Base-by-base conservation (phyloP, 176 grass and related monocot genomes). In the Avena eriantha region DNA sequence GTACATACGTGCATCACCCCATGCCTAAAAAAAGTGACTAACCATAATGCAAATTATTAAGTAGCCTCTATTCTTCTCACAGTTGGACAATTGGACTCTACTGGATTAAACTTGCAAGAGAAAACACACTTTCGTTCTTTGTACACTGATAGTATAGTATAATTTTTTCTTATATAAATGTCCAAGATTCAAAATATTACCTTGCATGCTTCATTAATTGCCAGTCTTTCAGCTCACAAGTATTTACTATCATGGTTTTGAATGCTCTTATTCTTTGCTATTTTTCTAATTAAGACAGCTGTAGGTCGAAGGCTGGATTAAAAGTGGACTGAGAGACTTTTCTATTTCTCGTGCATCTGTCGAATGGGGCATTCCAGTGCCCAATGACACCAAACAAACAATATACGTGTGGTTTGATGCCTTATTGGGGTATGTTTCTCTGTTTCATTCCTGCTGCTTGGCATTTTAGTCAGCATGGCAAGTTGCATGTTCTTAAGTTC, bases 401-500 rank as follows among this genome's bases (percentile, higher is more conserved):
- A 90, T 98, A 72, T 98, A 98, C 55, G 96, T 98, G 31, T 96
- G 96, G 96, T 98, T 98, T 92, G 96, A 98, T 87, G 96, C 96
- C 51, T 86, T 96, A 55, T 90, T 98, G 80, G 96, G 96, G 96
- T 98, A 98, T 85, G 86, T 57, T 89, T 81, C 12, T 88, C 17
- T 15, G 19, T 84, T 76, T 83, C 39, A 46, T 81, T 18, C 66
- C 29, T 89, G 45, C 82, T 79, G 5, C 69, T 88, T 88, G 82
- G 56, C 47, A 63, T 86, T 19, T 63, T n/a, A n/a, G 8, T 18
- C 73, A 73, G 43, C 80, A 79, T 74, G 70, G 50, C 33, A 50
- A 23, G 23, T 80, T 85, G 56, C 56, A 55, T 83, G 53, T 80
- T 64, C 50, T 21, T 41, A 9, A 57, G 47, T 58, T 73, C 16